Evolutionary conservation across 495 filamentous ascomycete species (phyloP).

Genomic region (Endocarpon pusillum): DNA sequence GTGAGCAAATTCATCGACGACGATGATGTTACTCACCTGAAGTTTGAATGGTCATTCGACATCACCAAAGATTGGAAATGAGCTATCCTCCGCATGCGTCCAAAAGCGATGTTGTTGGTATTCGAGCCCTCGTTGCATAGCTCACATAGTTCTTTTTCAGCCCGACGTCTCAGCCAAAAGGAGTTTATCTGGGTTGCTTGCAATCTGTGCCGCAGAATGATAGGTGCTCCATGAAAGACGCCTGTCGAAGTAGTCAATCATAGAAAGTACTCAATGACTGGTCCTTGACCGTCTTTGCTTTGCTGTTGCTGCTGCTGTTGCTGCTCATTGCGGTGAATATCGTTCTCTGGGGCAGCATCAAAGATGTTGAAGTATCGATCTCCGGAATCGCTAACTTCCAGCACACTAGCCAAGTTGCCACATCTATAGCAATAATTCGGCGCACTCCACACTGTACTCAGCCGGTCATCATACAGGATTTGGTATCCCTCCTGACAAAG

Average conservation of each 20-base stretch:
- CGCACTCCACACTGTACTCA: conserved; percentile 95
- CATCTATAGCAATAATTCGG: conserved; percentile 95
- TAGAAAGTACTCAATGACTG: conserved; percentile 59
- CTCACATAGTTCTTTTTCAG: too few species aligned
- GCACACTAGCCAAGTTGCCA: conserved; percentile 89
- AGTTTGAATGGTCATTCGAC: conserved; percentile 88
- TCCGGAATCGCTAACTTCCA: conserved; percentile 84
- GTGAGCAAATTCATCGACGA: conserved; percentile 82
- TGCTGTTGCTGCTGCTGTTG: conserved; percentile 41
- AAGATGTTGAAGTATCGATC: conserved; percentile 95
- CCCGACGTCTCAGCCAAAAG: too few species aligned
- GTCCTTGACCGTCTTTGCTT: conserved; percentile 37
- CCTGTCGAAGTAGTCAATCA: conserved; percentile 21
- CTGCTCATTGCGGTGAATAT: conserved; percentile 62
- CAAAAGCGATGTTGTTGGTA: too few species aligned
- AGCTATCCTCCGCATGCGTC: too few species aligned
- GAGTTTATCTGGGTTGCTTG: too few species aligned
- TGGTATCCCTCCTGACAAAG: conserved; percentile 95
- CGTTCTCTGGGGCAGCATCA: conserved; percentile 90
- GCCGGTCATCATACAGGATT: conserved; percentile 79
- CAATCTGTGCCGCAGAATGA: background rate
- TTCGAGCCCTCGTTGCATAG: too few species aligned
- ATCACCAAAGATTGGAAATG: conserved; percentile 85
- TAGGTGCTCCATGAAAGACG: conserved; percentile 1
- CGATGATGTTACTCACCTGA: conserved; percentile 66